Evolutionary conservation across 805 yeast species (phyloP), one percentile per base, ranked within the genome.

Genomic region (Dipodascus albidus): DNA sequence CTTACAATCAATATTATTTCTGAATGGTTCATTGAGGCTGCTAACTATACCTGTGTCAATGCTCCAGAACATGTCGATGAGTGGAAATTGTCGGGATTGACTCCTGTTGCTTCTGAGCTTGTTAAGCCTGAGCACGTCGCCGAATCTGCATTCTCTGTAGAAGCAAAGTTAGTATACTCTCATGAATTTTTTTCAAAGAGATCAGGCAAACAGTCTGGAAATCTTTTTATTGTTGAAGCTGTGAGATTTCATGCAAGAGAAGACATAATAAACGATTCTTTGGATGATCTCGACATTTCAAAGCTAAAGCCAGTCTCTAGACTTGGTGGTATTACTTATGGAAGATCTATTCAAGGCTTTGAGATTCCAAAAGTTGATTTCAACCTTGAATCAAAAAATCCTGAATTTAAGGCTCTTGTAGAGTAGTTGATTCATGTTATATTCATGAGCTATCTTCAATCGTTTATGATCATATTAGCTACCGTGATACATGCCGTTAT

Each of bases 1-100:
- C 71, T 74, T 52, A 77, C 82, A 19, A 72, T 81, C 58, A 81
- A 75, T 61, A 70, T 81, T 49, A 72, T 81, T 48, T 70, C 79
- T 52, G 86, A 82, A 63, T 81, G 83, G 84, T 78, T 80, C 57
- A 65, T 75, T 23, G 85, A 81, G 56, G 85, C 85, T 23, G 83
- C 85, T 6, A 80, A 82, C 60, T 74, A 66, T 54, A 64, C 78
- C 14, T 65, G 75, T 19, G 70, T 69, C 24, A 66, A 72, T 57
- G 72, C 80, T 1, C 85, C 85, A 2, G 48, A 60, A 0, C 77
- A 68, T 2, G 70, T 74, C 14, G 77, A 75, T 57, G 87, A 81
- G 62, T 82, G 82, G 80, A 68, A 73, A 52, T 62, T 78, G 47
- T 61, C 75, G 20, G 85, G 85, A 0, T 67, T 81, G 54, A 77